Evolutionary conservation across 2,329 filamentous ascomycete species (phyloP).

Genomic region (Ophiocordyceps unilateralis): DNA sequence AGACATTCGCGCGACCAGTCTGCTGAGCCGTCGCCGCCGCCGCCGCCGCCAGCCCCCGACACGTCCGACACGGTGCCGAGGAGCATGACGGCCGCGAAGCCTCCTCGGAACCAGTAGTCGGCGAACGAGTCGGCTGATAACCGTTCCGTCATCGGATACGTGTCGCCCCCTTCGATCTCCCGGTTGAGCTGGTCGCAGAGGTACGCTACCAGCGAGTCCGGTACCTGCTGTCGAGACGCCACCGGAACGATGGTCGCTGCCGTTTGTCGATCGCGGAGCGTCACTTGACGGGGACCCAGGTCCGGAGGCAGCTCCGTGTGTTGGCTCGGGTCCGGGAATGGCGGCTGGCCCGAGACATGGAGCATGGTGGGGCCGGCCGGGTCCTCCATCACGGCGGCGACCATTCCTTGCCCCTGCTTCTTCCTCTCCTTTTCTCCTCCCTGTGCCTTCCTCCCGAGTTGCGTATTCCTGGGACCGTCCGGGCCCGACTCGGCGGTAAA

Average conservation of each 20-base stretch:
- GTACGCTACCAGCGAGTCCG: conserved; percentile 55
- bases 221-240: conserved; percentile 59
- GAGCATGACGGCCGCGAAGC: conserved; percentile 78
- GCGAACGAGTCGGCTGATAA: conserved; percentile 61
- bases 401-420: neutral
- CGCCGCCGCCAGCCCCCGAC: conserved; percentile 34
- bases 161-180: conserved; percentile 83
- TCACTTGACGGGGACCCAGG: conserved; percentile 61
- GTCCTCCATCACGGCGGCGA: conserved; percentile 57
- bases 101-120: conserved; percentile 79
- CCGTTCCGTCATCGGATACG: conserved; percentile 72
- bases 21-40: conserved; percentile 22
- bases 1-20: conserved; percentile 69
- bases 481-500: too few species aligned
- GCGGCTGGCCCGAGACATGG: conserved; percentile 47
- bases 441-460: neutral
- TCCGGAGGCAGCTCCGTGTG: conserved; percentile 44
- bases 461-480: neutral
- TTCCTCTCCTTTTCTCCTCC: neutral
- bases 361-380: conserved; percentile 54
- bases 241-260: conserved; percentile 74
- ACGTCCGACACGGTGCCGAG: conserved; percentile 53
- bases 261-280: conserved; percentile 67
- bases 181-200: conserved; percentile 72
- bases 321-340: conserved; percentile 44